These are phyloP conservation scores for Coemansia sp. DNA, from an alignment of 192 early-diverging fungal species.

Conservation along the genomic window DNA sequence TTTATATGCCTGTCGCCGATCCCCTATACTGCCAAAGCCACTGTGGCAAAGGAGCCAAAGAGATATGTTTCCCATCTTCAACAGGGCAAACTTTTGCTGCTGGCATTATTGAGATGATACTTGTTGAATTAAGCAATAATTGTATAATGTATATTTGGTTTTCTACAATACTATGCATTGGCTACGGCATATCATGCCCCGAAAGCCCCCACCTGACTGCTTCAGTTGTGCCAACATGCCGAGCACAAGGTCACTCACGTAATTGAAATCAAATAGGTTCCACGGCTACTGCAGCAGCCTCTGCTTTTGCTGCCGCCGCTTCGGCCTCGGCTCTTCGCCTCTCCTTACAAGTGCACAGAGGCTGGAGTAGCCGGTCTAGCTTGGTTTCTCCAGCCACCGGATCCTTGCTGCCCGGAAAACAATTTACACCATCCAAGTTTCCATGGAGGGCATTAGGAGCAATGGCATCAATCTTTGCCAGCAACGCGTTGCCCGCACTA, in stretches of 20 bases:
- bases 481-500: conserved; percentile 29
- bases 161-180: neutral
- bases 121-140: too few species aligned
- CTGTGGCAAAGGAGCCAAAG: neutral
- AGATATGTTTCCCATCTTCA: neutral
- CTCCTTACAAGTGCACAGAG: conserved; percentile 43
- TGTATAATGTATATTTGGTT: neutral
- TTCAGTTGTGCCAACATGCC: neutral
- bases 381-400: neutral
- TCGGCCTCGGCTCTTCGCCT: conserved; percentile 22
- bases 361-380: conserved; percentile 44
- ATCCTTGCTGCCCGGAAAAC: neutral
- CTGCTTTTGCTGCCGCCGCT: conserved; percentile 13
- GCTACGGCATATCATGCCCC: neutral
- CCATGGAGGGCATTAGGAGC: conserved; percentile 50
- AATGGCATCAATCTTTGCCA: conserved; percentile 35
- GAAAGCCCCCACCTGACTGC: neutral
- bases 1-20: conserved; percentile 1
- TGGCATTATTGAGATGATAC: neutral
- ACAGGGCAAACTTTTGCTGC: neutral
- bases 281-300: neutral
- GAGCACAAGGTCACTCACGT: neutral
- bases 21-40: neutral
- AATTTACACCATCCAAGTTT: conserved; percentile 23
- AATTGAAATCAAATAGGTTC: neutral